These are phyloP conservation scores for Hypomontagnella monticulosa DNA, from an alignment of 495 filamentous ascomycete species.

Conservation along the genomic window DNA sequence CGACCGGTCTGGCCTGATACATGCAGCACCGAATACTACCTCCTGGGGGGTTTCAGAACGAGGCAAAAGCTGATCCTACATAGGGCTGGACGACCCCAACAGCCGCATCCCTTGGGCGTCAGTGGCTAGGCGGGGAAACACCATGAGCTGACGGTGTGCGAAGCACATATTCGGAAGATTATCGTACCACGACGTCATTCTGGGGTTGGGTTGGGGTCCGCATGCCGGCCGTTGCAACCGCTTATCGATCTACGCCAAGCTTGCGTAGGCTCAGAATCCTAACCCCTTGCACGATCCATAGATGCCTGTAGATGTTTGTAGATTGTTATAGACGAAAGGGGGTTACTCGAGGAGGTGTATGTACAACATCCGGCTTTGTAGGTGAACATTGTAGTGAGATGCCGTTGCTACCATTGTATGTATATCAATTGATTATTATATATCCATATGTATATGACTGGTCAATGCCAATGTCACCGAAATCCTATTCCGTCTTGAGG, in stretches of 20 bases:
- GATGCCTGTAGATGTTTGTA: too few species aligned
- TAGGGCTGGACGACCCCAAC: constrained; percentile 36
- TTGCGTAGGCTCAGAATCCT: constrained; percentile 2
- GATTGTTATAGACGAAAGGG: too few species aligned
- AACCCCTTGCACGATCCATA: constrained; percentile 2
- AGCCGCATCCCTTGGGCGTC: constrained; percentile 5
- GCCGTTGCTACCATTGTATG: background rate
- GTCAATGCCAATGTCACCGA: background rate
- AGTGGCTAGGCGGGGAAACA: constrained; percentile 16
- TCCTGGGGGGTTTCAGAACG: constrained; percentile 15
- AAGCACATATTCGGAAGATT: constrained; percentile 30
- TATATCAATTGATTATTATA: too few species aligned
- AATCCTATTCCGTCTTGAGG: too few species aligned
- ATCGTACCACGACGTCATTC: constrained; percentile 38
- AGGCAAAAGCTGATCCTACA: constrained; percentile 34
- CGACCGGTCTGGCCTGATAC: background rate
- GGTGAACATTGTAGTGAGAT: background rate
- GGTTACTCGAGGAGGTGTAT: background rate
- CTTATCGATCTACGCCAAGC: constrained; percentile 34
- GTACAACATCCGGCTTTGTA: constrained; percentile 7
- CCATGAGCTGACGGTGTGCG: constrained; percentile 30
- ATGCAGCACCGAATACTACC: constrained; percentile 14
- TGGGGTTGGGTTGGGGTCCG: constrained; percentile 17
- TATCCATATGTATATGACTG: constrained; percentile 6
- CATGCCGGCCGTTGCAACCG: constrained; percentile 29